A percentile compares a stretch with the other conserved stretches of the same genome.
These are phyloP conservation scores for Pythium folliculosum DNA, from an alignment of 352 stramenopile species.

Conservation along the genomic window DNA sequence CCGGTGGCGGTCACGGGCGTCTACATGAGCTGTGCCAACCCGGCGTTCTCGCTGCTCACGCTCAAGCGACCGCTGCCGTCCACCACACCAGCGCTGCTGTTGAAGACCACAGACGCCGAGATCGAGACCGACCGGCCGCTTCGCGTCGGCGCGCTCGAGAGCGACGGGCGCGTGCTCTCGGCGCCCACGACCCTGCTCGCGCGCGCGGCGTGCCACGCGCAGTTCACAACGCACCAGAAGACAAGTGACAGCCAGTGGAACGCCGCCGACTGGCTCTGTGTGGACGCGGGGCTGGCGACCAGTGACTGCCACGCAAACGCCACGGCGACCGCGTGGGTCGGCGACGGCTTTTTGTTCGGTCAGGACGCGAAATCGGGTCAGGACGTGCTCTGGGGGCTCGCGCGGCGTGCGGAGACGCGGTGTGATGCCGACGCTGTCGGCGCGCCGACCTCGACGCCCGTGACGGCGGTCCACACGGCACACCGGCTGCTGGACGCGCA, in stretches of 20 bases:
- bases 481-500: background rate
- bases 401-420: slow-evolving; percentile 12
- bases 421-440: slow-evolving; percentile 11
- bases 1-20: background rate
- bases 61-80: slow-evolving; percentile 4
- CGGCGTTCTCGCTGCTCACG: slow-evolving; percentile 12
- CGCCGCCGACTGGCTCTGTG: slow-evolving; percentile 19
- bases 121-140: background rate
- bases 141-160: background rate
- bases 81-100: slow-evolving; percentile 5
- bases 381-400: slow-evolving; percentile 20
- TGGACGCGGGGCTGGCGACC: slow-evolving; percentile 7
- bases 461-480: slow-evolving; percentile 12
- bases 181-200: background rate
- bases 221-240: background rate
- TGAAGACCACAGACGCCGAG: background rate
- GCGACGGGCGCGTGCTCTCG: background rate
- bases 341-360: slow-evolving; percentile 21
- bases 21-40: background rate
- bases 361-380: slow-evolving; percentile 4
- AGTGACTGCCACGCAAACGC: background rate
- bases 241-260: background rate
- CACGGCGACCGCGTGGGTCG: background rate
- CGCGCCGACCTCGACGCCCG: slow-evolving; percentile 9
- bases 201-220: background rate